These are phyloP conservation scores for Pyrenophora graminea DNA, from an alignment of 2,329 filamentous ascomycete species.

Conservation along the genomic window DNA sequence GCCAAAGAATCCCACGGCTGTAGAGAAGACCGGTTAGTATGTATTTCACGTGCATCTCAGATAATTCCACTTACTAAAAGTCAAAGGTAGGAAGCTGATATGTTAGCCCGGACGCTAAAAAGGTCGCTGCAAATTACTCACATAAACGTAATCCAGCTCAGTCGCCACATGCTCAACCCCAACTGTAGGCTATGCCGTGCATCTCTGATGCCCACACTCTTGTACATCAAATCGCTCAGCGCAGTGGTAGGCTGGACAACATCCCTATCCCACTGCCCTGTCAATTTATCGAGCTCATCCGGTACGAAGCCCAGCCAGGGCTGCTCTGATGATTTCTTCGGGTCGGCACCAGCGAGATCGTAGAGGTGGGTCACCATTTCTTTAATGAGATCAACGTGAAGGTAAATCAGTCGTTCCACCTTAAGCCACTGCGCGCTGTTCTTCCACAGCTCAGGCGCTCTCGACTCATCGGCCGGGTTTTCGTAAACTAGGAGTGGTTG, in stretches of 20 bases:
- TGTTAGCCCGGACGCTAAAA: too few relatives aligned
- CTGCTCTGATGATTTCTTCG: conserved; percentile 31
- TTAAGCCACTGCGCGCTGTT: conserved; percentile 58
- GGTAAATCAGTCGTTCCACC: conserved; percentile 56
- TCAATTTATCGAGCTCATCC: conserved; percentile 53
- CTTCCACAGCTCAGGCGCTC: conserved; percentile 58
- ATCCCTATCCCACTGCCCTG: conserved; percentile 55
- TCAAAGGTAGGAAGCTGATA: too few relatives aligned
- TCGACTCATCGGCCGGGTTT: conserved; percentile 57
- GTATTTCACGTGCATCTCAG: too few relatives aligned
- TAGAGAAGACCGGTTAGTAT: conserved; percentile 48
- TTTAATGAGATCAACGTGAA: conserved; percentile 54
- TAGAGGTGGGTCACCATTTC: conserved; percentile 52
- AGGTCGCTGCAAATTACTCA: background rate
- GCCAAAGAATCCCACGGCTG: conserved; percentile 54
- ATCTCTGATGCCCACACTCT: conserved; percentile 58
- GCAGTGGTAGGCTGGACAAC: conserved; percentile 56
- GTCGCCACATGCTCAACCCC: conserved; percentile 57
- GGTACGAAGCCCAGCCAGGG: conserved; percentile 50
- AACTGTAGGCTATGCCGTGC: conserved; percentile 55
- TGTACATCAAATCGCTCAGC: conserved; percentile 58
- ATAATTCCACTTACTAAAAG: background rate
- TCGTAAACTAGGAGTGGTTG: conserved; percentile 50
- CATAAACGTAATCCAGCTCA: conserved; percentile 74
- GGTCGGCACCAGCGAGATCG: conserved; percentile 46